Evolutionary conservation across 1,139 yeast genomes (phyloP), one percentile per base, ranked within the genome.

Genomic region (Geotrichum restrictum): DNA sequence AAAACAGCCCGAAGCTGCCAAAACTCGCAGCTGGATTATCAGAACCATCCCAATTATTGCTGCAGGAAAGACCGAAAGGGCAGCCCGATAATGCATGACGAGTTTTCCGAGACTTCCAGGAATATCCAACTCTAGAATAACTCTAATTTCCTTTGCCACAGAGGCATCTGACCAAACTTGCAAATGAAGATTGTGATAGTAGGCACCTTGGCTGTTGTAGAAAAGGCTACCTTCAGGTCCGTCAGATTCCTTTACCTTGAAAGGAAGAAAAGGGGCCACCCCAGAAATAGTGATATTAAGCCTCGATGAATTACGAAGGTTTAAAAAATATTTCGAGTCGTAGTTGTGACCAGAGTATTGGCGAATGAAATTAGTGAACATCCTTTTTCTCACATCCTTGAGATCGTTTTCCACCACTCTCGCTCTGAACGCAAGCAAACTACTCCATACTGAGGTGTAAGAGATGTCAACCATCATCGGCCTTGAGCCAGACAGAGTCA

Each of bases 251-350:
- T 54, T 22, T 10, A 53, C 48, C 2, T 50, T 54, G 56, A 78
- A 78, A 2, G 95, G 93, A 8, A 85, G 78, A 64, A 75, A 89
- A 0, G 96, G 96, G 0, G 95, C 83, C 29, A 83, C 76, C n/a
- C 88, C 87, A 64, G 87, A 94, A 64, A 83, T 73, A 14, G 76
- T 72, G 45, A 80, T 64, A 60, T 72, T 68, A 37, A 76, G 60
- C 3, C 7, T 16, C 13, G 45, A 39, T 19, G 44, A 38, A 10
- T 1, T 79, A 60, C n/a, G n/a, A n/a, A 56, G 29, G 51, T 81
- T 74, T 5, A 83, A 67, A 61, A 82, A 85, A 87, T 93, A 88
- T 67, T 88, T 88, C 0, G 87, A 77, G 65, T 89, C 96, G 60
- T 72, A 77, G 2, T 87, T 87, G 40, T 80, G 82, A 13, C 74